These are phyloP conservation scores for Oxytropis ochrocephala DNA, from an alignment of 306 rosid species.

Conservation along the genomic window DNA sequence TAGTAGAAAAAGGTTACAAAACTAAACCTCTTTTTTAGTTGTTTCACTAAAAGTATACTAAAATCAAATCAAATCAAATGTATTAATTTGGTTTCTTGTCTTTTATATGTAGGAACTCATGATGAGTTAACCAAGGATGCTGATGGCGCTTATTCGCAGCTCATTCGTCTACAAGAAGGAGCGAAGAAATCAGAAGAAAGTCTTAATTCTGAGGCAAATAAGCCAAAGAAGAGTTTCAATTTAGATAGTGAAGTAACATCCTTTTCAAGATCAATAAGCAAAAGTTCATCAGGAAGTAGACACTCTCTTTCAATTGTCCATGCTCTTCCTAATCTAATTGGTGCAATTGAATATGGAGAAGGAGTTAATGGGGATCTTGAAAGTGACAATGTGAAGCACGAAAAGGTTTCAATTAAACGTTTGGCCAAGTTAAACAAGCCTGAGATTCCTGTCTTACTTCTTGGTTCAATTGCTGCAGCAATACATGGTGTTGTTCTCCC, in stretches of 20 bases:
- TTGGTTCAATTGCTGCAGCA: slow-evolving; percentile 64
- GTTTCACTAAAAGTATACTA: not conserved
- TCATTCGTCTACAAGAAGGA: slow-evolving; percentile 67
- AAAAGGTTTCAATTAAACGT: slow-evolving; percentile 39
- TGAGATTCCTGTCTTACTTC: slow-evolving; percentile 48
- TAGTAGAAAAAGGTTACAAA: slow-evolving; percentile 59
- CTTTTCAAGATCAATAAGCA: slow-evolving; percentile 32
- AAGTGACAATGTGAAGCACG: slow-evolving; percentile 5
- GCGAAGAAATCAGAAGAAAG: slow-evolving; percentile 11
- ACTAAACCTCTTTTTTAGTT: not conserved
- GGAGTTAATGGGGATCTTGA: not conserved
- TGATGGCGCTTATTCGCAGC: slow-evolving; percentile 74
- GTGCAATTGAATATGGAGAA: not conserved
- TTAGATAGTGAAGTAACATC: slow-evolving; percentile 21
- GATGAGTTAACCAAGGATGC: slow-evolving; percentile 46
- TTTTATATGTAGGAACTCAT: slow-evolving; percentile 55
- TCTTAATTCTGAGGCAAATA: slow-evolving; percentile 11
- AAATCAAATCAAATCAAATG: not conserved
- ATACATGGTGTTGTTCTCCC: slow-evolving; percentile 60
- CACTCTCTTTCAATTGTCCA: slow-evolving; percentile 25
- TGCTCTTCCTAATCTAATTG: slow-evolving; percentile 25
- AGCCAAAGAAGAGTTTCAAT: slow-evolving; percentile 4
- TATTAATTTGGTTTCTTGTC: not conserved
- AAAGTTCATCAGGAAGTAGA: slow-evolving; percentile 35
- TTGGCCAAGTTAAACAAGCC: slow-evolving; percentile 60